phyloP scores from a whole-genome alignment of 768 basidiomycete genomes.

The Tylopilus vinaceipallidus region DNA sequence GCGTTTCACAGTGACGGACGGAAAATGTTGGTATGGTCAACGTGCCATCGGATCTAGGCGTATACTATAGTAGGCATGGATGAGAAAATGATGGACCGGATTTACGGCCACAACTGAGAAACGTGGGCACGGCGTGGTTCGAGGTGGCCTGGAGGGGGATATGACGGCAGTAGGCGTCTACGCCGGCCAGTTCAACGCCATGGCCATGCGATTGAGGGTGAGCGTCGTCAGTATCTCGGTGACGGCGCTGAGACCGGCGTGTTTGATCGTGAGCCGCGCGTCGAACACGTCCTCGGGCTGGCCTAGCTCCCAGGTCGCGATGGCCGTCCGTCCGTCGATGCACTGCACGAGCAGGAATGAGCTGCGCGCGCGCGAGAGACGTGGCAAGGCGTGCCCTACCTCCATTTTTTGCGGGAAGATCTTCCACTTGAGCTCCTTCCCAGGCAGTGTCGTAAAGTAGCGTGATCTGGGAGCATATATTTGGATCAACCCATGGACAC shows the following conservation, averaged over 20 bases:
- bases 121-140: conserved; percentile 1
- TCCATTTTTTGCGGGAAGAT: conserved; percentile 62
- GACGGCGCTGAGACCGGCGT: conserved; percentile 56
- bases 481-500: conserved; percentile 7
- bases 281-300: conserved; percentile 54
- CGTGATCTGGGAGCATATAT: conserved; percentile 53
- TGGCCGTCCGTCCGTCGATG: conserved; percentile 53
- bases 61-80: not conserved
- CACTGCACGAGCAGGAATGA: conserved; percentile 43
- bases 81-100: not conserved
- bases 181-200: conserved; percentile 51
- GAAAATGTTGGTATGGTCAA: not conserved
- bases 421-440: conserved; percentile 76
- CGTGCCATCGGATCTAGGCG: conserved; percentile 3
- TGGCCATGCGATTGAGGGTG: conserved; percentile 69
- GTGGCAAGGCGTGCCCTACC: conserved; percentile 38
- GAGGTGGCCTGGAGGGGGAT: not conserved
- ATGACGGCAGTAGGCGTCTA: conserved; percentile 7
- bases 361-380: not conserved
- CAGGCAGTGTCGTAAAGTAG: conserved; percentile 71
- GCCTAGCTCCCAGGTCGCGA: conserved; percentile 70
- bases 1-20: conserved; percentile 20
- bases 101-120: conserved; percentile 2
- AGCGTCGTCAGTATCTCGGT: conserved; percentile 80
- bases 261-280: conserved; percentile 59